These are phyloP conservation scores for Tripidium arundinaceum DNA, from an alignment of 202 grass and related monocot species.

Conservation along the genomic window DNA sequence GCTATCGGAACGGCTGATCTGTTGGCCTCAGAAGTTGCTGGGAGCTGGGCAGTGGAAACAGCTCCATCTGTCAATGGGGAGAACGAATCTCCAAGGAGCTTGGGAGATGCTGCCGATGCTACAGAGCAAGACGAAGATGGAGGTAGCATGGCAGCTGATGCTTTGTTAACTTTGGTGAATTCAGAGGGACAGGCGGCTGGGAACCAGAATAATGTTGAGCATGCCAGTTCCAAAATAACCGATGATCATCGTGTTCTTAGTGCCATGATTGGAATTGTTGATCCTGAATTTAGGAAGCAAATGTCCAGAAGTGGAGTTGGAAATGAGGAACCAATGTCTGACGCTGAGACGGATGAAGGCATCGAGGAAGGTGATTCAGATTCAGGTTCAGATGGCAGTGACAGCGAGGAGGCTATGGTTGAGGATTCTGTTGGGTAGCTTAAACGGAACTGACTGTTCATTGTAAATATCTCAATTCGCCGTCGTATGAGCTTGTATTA, in stretches of 20 bases:
- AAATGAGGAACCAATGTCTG: conserved; percentile 47
- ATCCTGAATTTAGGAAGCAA: conserved; percentile 60
- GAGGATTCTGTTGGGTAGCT: conserved; percentile 58
- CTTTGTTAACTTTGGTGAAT: conserved; percentile 41
- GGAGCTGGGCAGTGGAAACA: conserved; percentile 82
- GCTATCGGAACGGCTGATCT: conserved; percentile 71
- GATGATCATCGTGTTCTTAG: conserved; percentile 44
- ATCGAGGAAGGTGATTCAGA: conserved; percentile 29
- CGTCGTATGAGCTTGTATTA: background rate
- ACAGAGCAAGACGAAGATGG: conserved; percentile 8
- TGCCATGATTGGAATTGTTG: conserved; percentile 65
- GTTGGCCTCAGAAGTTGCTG: conserved; percentile 79
- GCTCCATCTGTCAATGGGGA: conserved; percentile 55
- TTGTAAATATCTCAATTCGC: conserved; percentile 28
- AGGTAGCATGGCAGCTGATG: conserved; percentile 29
- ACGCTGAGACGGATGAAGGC: conserved; percentile 58
- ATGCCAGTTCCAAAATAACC: conserved; percentile 24
- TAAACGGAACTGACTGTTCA: background rate
- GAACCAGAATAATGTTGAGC: conserved; percentile 54
- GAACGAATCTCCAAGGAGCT: conserved; percentile 61
- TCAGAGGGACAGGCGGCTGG: conserved; percentile 57
- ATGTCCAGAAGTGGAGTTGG: conserved; percentile 23
- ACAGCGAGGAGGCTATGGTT: conserved; percentile 42
- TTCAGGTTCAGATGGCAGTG: background rate
- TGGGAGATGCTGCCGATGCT: conserved; percentile 32